These are phyloP conservation scores for Irpex sp. DNA, from an alignment of 1,284 basidiomycete species.

Conservation along the genomic window DNA sequence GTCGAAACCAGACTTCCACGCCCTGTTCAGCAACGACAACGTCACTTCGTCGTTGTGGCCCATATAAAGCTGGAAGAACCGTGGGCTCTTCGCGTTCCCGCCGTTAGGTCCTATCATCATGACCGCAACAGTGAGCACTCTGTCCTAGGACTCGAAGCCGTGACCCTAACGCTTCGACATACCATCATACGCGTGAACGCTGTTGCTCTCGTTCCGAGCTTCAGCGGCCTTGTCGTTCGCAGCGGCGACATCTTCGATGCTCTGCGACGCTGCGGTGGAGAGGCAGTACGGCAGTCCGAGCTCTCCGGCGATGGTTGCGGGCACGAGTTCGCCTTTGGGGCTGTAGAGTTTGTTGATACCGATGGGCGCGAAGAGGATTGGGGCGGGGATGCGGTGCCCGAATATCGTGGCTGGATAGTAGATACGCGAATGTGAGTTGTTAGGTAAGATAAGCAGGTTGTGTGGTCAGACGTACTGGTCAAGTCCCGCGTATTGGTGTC, in stretches of 20 bases:
- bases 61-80: conserved; percentile 63
- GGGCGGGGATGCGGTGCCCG: conserved; percentile 49
- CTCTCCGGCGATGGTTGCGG: conserved; percentile 52
- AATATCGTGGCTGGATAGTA: conserved; percentile 39
- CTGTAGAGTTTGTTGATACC: conserved; percentile 58
- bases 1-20: conserved; percentile 47
- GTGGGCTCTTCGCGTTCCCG: conserved; percentile 36
- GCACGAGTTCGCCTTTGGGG: conserved; percentile 47
- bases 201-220: conserved; percentile 35
- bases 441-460: no score
- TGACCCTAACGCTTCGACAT: not conserved
- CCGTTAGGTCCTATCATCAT: conserved; percentile 28
- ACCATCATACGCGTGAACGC: conserved; percentile 30
- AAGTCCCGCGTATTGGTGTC: conserved; percentile 55
- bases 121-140: not conserved
- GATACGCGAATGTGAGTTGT: no score
- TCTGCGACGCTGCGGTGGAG: conserved; percentile 50
- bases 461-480: conserved; percentile 36
- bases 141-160: no score
- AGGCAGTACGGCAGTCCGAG: conserved; percentile 56
- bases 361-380: conserved; percentile 54
- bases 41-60: conserved; percentile 54
- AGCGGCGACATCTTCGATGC: conserved; percentile 51
- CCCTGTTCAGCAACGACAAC: conserved; percentile 42
- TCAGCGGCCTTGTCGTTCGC: conserved; percentile 42